A percentile compares a stretch with the other conserved stretches of the same genome.
Conservation (phyloP, 768 basidiomycete genomes). For the Lactarius sp. region DNA sequence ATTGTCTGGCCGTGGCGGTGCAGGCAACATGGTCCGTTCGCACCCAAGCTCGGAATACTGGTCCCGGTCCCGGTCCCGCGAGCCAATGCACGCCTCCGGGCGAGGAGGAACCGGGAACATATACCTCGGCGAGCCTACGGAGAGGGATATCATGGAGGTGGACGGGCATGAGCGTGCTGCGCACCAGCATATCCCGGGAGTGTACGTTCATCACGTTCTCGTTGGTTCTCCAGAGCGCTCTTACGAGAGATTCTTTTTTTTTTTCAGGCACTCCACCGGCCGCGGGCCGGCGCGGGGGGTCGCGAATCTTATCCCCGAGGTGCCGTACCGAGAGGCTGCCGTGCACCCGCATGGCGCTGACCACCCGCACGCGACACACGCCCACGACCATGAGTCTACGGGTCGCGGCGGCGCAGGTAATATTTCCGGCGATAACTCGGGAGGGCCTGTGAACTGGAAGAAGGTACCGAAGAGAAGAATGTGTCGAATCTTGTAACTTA, state of each 20-base stretch:
- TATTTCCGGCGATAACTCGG: conserved; percentile 39
- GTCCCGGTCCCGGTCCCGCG: conserved; percentile 48
- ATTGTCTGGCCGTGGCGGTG: conserved; percentile 62
- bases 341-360: conserved; percentile 10
- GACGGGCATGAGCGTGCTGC: conserved; percentile 37
- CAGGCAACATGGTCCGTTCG: conserved; percentile 47
- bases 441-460: conserved; percentile 24
- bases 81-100: conserved; percentile 45
- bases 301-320: conserved; percentile 48
- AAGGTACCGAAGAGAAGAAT: neutral
- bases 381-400: conserved; percentile 36
- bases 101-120: conserved; percentile 66
- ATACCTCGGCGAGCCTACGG: conserved; percentile 29
- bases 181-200: conserved; percentile 28
- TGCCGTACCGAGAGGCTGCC: conserved; percentile 27
- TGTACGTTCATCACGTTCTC: conserved; percentile 35
- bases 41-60: conserved; percentile 7
- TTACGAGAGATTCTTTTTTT: neutral
- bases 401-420: conserved; percentile 65
- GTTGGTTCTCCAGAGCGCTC: neutral
- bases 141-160: conserved; percentile 30
- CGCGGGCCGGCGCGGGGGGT: conserved; percentile 68
- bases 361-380: conserved; percentile 10
- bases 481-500: neutral
- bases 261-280: conserved; percentile 52